These are phyloP conservation scores for Fusarium verticillioides DNA, from an alignment of 2,329 filamentous ascomycete genomes.

Conservation along the genomic window DNA sequence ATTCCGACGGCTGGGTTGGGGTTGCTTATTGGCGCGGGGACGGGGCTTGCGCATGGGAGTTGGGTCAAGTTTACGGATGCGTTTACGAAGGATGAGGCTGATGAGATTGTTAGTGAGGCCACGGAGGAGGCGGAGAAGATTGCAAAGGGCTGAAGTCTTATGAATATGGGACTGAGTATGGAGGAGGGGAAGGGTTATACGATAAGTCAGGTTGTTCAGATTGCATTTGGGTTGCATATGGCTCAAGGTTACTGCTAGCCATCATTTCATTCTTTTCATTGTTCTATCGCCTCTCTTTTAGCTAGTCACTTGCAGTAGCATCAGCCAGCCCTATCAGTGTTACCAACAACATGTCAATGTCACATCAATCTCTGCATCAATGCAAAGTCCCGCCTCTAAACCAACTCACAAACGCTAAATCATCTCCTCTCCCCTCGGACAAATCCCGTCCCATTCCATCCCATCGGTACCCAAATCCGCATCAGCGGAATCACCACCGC, in stretches of 20 bases:
- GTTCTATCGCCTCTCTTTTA: background rate
- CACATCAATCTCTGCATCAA: background rate
- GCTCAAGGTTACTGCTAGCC: background rate
- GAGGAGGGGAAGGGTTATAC: too few relatives aligned
- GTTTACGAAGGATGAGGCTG: conserved; percentile 34
- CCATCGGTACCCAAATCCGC: background rate
- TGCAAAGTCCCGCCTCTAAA: background rate
- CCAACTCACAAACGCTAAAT: too few relatives aligned
- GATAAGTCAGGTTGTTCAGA: background rate
- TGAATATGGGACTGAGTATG: too few relatives aligned
- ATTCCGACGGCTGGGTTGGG: conserved; percentile 35
- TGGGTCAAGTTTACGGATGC: conserved; percentile 39
- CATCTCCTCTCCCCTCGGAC: background rate
- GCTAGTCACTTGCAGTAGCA: background rate
- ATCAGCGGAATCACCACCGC: background rate
- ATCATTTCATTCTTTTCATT: background rate
- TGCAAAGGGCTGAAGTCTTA: background rate
- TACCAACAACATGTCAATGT: background rate
- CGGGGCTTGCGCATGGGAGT: conserved; percentile 30
- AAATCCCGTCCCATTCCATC: background rate
- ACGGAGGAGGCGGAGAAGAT: conserved; percentile 34
- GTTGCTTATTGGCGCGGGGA: conserved; percentile 35
- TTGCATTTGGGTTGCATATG: background rate
- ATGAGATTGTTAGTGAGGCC: conserved; percentile 32
- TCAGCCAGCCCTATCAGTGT: background rate